Base-by-base conservation (phyloP, 805 yeast genomes). In the Cyberlindnera nakhonratchasimensis region DNA sequence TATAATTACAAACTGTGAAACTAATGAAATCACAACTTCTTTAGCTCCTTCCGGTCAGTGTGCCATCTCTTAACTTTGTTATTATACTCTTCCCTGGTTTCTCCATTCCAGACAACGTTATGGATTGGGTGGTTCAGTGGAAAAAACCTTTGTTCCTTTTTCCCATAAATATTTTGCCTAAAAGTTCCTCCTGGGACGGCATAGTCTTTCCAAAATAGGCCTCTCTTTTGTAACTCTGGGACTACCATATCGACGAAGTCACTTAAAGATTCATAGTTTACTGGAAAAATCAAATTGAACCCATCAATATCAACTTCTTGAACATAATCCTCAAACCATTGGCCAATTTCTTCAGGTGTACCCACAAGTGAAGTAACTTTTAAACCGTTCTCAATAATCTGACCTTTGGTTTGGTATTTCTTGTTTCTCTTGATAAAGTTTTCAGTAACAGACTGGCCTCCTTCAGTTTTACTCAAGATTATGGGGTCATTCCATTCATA, bases 231-330 rank as follows among this genome's bases (percentile, higher is more conserved):
- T 22, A 67, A 50, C 34, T 61, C 69, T 4, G 72, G 72, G n/a
- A 67, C 46, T 26, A 68, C 52, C 10, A 50, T 48, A 16, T 68
- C 65, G 20, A 66, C 66, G 31, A 69, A 48, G 12, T 70, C 71
- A 44, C 64, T 66, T 35, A 64, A 59, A 5, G 66, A 49, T 4
- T 63, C 67, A 18, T 70, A 71, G 17, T 58, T 49, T 9, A 65
- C 55, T 2, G 71, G 64, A 46, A 67, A 63, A 2, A 65, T 61
- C 34, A 70, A 52, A 42, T 70, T 70, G 50, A 70, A 68, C 1
- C 75, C 75, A 46, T 70, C 75, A 19, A 70, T 60, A 35, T 63
- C 71, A 14, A 66, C 58, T 18, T 59, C 55, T 11, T 63, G 63
- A 6, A 64, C 67, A 67, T 70, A 71, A 33, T 53, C 43, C 42